Evolutionary conservation across 805 yeast genomes (phyloP), one percentile per base, ranked within the genome.

Genomic region (Sporopachydermia lactativora): DNA sequence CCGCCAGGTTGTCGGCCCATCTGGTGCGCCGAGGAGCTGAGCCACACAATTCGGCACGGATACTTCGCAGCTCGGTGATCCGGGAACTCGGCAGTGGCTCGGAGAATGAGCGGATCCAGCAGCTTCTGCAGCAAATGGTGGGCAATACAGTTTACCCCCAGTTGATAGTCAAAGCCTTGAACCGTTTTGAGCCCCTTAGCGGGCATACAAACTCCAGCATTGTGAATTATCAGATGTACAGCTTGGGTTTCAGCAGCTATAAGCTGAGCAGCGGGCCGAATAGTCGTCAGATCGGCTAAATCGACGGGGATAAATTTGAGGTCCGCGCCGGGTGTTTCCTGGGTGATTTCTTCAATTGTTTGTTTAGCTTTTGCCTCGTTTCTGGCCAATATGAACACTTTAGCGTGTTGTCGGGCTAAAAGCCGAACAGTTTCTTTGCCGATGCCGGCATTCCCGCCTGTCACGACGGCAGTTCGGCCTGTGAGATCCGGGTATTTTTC

Each of bases 401-500:
- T 35, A 8, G 37, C 13, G 13, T 13, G 11, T 19, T 36, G 28
- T n/a, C 35, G 8, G 15, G 46, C 48, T 5, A 55, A 42, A 8
- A 45, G 44, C 45, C 52, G 53, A 11, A 45, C 52, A 4, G 49
- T 42, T 37, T 50, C 48, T 19, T 52, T 45, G 34, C 59, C 49
- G 39, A 65, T 53, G 37, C 70, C 70, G 5, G 65, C 48, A 38
- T 59, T 62, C 17, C 57, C 56, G 39, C 69, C 69, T 4, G 70
- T 64, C 5, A 65, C 60, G 17, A 61, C 44, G 13, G 64, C 64
- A n/a, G 52, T 55, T 45, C 59, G 62, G 4, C 58, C 63, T 2
- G 59, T 52, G 37, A 65, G 47, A 40, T 57, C 57, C 13, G 69
- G 69, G 41, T 59, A 61, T 17, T 54, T 49, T 1, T 50, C 46